Evolutionary conservation across 176 grass and related monocot genomes (phyloP).

Genomic region (Phragmites australis): DNA sequence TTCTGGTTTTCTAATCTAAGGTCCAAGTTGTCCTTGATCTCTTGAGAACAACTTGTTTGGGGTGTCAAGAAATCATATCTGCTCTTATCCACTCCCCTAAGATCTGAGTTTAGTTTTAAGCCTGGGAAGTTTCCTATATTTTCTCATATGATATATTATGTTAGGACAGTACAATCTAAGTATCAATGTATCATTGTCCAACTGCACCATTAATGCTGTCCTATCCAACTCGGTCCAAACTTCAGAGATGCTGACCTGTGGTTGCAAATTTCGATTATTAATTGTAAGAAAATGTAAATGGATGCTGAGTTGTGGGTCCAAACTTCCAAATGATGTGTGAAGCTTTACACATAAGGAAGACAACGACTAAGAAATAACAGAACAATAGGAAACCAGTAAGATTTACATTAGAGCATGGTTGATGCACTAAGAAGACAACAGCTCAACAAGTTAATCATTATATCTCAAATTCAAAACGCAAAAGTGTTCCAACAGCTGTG

Average conservation of each 20-base stretch:
- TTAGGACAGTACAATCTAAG: background rate
- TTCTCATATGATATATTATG: background rate
- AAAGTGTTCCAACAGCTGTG: background rate
- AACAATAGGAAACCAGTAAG: background rate
- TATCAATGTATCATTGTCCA: background rate
- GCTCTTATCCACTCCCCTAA: background rate
- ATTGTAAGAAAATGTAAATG: background rate
- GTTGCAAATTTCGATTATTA: background rate
- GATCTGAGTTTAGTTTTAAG: background rate
- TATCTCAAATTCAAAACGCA: background rate
- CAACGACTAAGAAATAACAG: background rate
- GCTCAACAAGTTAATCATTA: background rate
- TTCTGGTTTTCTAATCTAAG: constrained; percentile 7
- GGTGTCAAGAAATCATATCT: background rate
- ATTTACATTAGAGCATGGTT: constrained; percentile 2
- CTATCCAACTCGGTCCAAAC: background rate
- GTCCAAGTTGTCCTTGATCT: constrained; percentile 2
- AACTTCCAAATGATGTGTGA: background rate
- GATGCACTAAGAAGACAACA: background rate
- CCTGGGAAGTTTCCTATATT: background rate
- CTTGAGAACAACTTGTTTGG: background rate
- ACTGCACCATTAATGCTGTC: background rate
- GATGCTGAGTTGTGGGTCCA: background rate
- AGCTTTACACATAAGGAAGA: background rate
- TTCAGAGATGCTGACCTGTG: background rate